Base-by-base conservation (phyloP, 208 protist species). In the Tritrichomonas foetus region DNA sequence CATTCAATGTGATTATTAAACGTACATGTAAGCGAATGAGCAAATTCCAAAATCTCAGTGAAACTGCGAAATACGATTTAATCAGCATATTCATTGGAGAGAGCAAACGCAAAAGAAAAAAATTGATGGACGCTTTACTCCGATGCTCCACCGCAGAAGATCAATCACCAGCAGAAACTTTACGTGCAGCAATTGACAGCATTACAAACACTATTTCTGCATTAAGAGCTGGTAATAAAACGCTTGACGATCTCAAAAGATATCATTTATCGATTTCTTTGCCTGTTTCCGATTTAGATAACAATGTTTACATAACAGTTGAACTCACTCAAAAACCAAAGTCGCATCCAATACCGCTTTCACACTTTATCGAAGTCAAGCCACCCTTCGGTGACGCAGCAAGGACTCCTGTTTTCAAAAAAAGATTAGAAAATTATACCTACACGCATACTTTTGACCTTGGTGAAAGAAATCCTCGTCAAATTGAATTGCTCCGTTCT, bases 161-260 rank as follows among this genome's bases (percentile, higher is more conserved):
- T 89, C 78, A 89, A 50, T 57, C 41, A 16, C 78, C 44, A 89
- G 41, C 47, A 33, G 78, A 89, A 89, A 61, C 47, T 14, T 47
- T 89, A 57, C 78, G 78, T 22, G 25, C 78, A 5, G 78, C 78
- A 20, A 47, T 89, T 16, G 47, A 89, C 30, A 47, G 41, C 20
- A 89, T 89, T 61, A 47, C 78, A 89, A 57, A 89, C 57, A 89
- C 78, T 2, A 89, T 89, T 50, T 25, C 78, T 39, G 78, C 78
- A 16, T 39, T 89, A 9, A 53, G 14, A 39, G 14, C 44, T 33
- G 47, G 47, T 39, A 89, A 41, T 57, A 47, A 44, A 57, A 55
- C 22, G 2, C 39, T 89, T 57, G 33, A 25, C 16, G 78, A 89
- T 61, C 47, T 89, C 9, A 89, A 89, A 39, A 9, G 78, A 55